A percentile compares a stretch with the other conserved stretches of the same genome.
phyloP scores from a whole-genome alignment of 495 filamentous ascomycete species.

The Neurospora sublineolata region DNA sequence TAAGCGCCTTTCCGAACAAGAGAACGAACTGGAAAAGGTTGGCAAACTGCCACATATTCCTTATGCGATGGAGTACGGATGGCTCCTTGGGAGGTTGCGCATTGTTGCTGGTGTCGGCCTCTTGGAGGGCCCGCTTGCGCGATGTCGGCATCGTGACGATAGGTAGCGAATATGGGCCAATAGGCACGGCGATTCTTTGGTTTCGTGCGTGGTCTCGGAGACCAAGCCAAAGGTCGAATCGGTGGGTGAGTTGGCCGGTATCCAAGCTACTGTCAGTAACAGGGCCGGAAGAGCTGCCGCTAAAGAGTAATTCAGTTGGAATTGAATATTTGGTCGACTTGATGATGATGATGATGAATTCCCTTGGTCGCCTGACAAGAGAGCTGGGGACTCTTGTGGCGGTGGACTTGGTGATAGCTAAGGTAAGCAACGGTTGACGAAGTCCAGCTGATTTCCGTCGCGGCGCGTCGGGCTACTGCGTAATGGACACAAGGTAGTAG shows the following conservation, averaged over 20 bases:
- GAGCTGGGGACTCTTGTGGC: background rate
- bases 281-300: background rate
- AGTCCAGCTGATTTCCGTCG: background rate
- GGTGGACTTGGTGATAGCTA: background rate
- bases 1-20: slow-evolving; percentile 77
- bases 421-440: background rate
- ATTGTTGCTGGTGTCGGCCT: slow-evolving; percentile 39
- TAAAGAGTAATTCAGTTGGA: background rate
- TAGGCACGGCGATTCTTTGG: background rate
- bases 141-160: slow-evolving; percentile 36
- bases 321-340: background rate
- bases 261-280: background rate
- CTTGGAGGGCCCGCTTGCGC: slow-evolving; percentile 62
- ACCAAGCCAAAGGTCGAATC: background rate
- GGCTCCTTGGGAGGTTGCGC: slow-evolving; percentile 18
- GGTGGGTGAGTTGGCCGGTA: background rate
- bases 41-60: slow-evolving; percentile 92
- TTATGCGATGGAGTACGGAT: slow-evolving; percentile 52
- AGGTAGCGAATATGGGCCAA: background rate
- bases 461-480: background rate
- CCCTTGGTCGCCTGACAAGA: background rate
- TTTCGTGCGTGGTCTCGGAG: background rate
- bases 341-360: background rate
- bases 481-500: background rate
- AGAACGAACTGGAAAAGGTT: slow-evolving; percentile 88